phyloP scores from a whole-genome alignment of 2,329 filamentous ascomycete species.

The Neofusicoccum kwambonambiense region DNA sequence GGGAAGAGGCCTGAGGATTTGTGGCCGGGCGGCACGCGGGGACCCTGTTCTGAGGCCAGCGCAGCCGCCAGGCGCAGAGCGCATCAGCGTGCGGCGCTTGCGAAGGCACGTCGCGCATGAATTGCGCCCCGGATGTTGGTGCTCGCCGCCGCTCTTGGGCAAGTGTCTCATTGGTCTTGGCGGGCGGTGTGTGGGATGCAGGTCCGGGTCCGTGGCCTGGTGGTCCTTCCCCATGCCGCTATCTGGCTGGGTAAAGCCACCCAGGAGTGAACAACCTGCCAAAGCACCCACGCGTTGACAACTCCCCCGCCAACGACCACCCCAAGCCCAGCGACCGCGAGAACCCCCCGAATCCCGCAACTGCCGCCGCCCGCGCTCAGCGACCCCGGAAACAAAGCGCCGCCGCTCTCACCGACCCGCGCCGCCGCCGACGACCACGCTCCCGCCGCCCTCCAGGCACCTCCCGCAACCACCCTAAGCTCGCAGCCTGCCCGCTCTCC shows the following conservation, averaged over 20 bases:
- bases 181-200: constrained; percentile 13
- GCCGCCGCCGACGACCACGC: constrained; percentile 24
- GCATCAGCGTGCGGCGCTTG: not conserved
- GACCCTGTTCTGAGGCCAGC: not conserved
- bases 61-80: not conserved
- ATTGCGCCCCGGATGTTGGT: not conserved
- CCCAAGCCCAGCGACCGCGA: not conserved
- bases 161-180: constrained; percentile 9
- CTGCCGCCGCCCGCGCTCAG: not conserved
- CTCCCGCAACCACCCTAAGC: constrained; percentile 16
- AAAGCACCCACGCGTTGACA: not conserved
- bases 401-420: constrained; percentile 18
- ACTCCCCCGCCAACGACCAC: not conserved
- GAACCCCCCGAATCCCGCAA: not conserved
- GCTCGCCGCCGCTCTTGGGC: constrained; percentile 1
- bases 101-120: not conserved
- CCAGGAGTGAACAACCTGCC: constrained; percentile 16
- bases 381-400: not conserved
- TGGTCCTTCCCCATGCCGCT: constrained; percentile 17
- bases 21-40: not conserved
- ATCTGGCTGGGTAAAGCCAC: constrained; percentile 17
- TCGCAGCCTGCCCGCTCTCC: constrained; percentile 11
- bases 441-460: constrained; percentile 22
- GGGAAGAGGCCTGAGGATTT: constrained; percentile 1
- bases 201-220: constrained; percentile 7